phyloP scores from a whole-genome alignment of 2,329 filamentous ascomycete genomes.

The Xylariaceae sp. region DNA sequence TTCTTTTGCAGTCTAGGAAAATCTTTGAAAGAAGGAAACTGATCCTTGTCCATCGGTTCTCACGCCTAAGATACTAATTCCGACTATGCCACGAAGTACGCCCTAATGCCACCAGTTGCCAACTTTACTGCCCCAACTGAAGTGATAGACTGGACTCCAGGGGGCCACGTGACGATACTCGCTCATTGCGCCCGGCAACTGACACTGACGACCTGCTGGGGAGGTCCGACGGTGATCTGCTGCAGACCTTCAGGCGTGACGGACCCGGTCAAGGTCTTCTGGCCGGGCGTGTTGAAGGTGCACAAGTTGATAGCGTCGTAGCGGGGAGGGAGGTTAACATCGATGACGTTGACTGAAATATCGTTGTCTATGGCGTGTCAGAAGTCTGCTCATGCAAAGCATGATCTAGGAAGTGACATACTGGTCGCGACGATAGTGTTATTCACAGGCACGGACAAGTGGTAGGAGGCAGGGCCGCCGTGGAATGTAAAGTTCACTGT shows the following conservation, averaged over 20 bases:
- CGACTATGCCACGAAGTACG: background rate
- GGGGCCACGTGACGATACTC: background rate
- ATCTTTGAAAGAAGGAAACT: too few species aligned
- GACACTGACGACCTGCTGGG: constrained; percentile 40
- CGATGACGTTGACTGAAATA: constrained; percentile 38
- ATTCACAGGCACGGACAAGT: constrained; percentile 39
- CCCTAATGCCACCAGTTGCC: background rate
- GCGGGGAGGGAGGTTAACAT: constrained; percentile 38
- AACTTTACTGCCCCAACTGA: background rate
- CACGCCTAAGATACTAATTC: background rate
- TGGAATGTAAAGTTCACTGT: constrained; percentile 42
- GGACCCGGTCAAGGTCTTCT: constrained; percentile 32
- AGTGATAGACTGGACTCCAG: background rate
- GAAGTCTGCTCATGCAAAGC: background rate
- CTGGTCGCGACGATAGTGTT: constrained; percentile 36
- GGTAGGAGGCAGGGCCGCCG: constrained; percentile 38
- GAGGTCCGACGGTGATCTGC: constrained; percentile 41
- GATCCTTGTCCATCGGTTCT: background rate
- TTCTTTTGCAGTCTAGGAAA: too few species aligned
- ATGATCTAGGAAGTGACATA: constrained; percentile 21
- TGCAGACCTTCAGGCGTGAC: constrained; percentile 32
- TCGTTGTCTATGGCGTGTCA: constrained; percentile 33
- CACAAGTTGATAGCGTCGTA: constrained; percentile 41
- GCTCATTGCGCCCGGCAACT: constrained; percentile 39
- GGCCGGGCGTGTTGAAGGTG: constrained; percentile 38